Percentiles rank a stretch among this genome's conserved stretches.
Conservation (phyloP, 2,329 filamentous ascomycete genomes). For the Penicillium sclerotiorum region DNA sequence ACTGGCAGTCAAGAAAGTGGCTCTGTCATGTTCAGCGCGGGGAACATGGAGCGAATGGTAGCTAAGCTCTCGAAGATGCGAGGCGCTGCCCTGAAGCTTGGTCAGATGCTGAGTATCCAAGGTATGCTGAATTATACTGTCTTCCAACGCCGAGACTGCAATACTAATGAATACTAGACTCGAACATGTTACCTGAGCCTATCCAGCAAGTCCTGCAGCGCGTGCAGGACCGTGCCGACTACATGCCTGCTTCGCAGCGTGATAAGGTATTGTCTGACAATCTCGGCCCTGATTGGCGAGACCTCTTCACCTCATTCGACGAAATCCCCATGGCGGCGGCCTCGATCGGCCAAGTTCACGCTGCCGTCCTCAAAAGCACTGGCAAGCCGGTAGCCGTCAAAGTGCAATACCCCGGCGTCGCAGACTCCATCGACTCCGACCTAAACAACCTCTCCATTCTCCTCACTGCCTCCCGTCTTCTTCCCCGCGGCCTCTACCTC, state of each 20-base stretch:
- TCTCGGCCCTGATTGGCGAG: slow-evolving; percentile 80
- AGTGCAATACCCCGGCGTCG: slow-evolving; percentile 95
- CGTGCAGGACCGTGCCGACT: slow-evolving; percentile 94
- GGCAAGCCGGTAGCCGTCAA: slow-evolving; percentile 86
- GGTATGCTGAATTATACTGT: slow-evolving; percentile 36
- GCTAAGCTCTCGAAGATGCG: slow-evolving; percentile 93
- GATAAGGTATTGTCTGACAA: slow-evolving; percentile 79
- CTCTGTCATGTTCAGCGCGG: slow-evolving; percentile 82
- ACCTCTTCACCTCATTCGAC: slow-evolving; percentile 80
- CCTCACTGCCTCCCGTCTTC: slow-evolving; percentile 82
- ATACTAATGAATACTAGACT: slow-evolving; percentile 55
- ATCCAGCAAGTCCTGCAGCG: slow-evolving; percentile 90
- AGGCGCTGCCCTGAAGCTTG: slow-evolving; percentile 93
- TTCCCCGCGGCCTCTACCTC: slow-evolving; percentile 89
- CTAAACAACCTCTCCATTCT: slow-evolving; percentile 90
- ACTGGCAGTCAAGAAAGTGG: slow-evolving; percentile 69
- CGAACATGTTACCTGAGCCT: slow-evolving; percentile 85
- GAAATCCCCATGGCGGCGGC: slow-evolving; percentile 92
- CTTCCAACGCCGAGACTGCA: not conserved
- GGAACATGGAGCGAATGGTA: slow-evolving; percentile 91
- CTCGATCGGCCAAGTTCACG: slow-evolving; percentile 95
- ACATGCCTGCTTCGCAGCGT: slow-evolving; percentile 94
- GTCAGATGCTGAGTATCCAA: slow-evolving; percentile 98
- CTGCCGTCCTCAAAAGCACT: slow-evolving; percentile 74
- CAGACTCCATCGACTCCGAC: slow-evolving; percentile 94